phyloP scores from a whole-genome alignment of 2,329 filamentous ascomycete species.

The Fusarium scirpi region DNA sequence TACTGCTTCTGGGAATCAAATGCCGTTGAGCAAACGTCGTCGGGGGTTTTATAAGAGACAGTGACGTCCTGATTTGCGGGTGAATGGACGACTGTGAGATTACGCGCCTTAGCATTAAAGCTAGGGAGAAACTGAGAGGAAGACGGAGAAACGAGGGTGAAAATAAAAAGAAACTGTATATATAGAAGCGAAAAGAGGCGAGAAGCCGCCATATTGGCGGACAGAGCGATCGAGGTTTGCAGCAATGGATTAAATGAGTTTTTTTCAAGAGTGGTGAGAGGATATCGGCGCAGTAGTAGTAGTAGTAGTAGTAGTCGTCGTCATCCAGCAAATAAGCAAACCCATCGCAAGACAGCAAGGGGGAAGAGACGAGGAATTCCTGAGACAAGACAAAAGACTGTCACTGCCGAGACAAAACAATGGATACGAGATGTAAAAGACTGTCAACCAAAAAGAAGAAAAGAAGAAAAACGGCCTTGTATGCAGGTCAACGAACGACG shows the following conservation, averaged over 20 bases:
- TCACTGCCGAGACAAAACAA: constrained; percentile 20
- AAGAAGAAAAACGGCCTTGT: not conserved
- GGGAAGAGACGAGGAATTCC: constrained; percentile 15
- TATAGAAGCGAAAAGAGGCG: constrained; percentile 14
- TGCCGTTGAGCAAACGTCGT: constrained; percentile 72
- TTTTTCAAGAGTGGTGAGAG: constrained; percentile 32
- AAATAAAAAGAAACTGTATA: constrained; percentile 32
- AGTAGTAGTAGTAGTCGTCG: constrained; percentile 37
- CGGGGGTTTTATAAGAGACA: constrained; percentile 73
- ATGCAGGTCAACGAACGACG: constrained; percentile 21
- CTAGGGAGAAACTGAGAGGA: constrained; percentile 52
- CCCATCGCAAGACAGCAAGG: constrained; percentile 25
- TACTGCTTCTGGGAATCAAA: constrained; percentile 76
- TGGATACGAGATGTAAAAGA: constrained; percentile 10
- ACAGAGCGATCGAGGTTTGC: not conserved
- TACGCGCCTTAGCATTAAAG: constrained; percentile 48
- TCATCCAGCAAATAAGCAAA: constrained; percentile 39
- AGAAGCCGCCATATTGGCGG: constrained; percentile 31
- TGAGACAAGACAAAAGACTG: constrained; percentile 19
- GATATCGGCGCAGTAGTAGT: constrained; percentile 8
- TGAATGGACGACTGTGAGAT: constrained; percentile 69
- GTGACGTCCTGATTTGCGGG: constrained; percentile 73
- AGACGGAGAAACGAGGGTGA: constrained; percentile 31
- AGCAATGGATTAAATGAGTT: not conserved
- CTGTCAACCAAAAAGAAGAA: constrained; percentile 1